phyloP scores from a whole-genome alignment of 257 asterid species.

The Orobanche coerulescens region DNA sequence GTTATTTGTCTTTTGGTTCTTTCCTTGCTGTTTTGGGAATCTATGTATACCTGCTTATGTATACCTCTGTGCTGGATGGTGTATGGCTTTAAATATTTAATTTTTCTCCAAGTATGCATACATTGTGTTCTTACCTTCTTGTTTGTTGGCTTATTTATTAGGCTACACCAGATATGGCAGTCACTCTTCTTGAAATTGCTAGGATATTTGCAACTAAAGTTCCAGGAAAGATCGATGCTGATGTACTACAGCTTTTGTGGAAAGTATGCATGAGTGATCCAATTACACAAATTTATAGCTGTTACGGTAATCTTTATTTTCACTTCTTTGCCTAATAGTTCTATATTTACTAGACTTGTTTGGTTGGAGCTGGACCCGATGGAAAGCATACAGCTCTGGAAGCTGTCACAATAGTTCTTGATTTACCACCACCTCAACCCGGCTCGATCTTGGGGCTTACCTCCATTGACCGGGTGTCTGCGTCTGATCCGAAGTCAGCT shows the following conservation, averaged over 20 bases:
- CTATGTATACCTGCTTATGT: neutral
- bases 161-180: constrained; percentile 99
- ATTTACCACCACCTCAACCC: constrained; percentile 98
- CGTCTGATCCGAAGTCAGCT: constrained; percentile 96
- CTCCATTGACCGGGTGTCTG: constrained; percentile 85
- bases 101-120: neutral
- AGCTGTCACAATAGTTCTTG: constrained; percentile 97
- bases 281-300: constrained; percentile 8
- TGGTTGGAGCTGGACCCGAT: constrained; percentile 98
- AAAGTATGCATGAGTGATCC: constrained; percentile 51
- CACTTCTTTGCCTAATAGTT: constrained; percentile 21
- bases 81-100: neutral
- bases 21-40: constrained; percentile 5
- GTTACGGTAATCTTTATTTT: constrained; percentile 17
- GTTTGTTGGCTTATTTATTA: constrained; percentile 31
- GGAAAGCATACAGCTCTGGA: constrained; percentile 98
- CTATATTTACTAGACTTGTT: constrained; percentile 63
- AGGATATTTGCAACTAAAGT: constrained; percentile 95
- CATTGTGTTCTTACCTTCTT: constrained; percentile 18
- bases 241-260: constrained; percentile 96
- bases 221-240: constrained; percentile 99
- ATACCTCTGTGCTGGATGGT: constrained; percentile 4
- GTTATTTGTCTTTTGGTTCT: constrained; percentile 6
- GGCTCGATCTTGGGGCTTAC: constrained; percentile 70
- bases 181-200: constrained; percentile 97